Conservation (phyloP, 2,329 filamentous ascomycete genomes). For the Diaporthe helianthi region DNA sequence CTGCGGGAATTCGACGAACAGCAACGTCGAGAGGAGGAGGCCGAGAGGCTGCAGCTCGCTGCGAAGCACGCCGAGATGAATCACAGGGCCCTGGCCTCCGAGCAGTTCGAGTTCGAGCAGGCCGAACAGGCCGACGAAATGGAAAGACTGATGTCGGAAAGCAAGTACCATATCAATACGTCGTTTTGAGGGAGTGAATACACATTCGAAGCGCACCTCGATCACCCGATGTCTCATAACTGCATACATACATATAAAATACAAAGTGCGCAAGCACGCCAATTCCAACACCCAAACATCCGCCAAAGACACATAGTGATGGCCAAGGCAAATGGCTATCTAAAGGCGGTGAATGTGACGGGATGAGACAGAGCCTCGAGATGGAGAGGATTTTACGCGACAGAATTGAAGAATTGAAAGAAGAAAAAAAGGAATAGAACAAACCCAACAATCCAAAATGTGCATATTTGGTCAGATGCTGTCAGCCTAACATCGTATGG, state of each 20-base stretch:
- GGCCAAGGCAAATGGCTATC: not conserved
- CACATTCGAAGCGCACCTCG: not conserved
- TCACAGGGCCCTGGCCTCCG: conserved; percentile 27
- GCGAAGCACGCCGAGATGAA: conserved; percentile 21
- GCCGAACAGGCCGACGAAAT: conserved; percentile 28
- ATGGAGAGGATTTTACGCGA: too few relatives aligned
- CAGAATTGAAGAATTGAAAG: not conserved
- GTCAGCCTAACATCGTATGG: not conserved
- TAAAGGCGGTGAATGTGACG: not conserved
- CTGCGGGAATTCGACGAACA: conserved; percentile 24
- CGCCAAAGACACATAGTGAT: not conserved
- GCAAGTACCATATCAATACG: conserved; percentile 19
- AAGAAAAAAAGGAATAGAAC: too few relatives aligned
- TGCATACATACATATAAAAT: not conserved
- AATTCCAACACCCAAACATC: not conserved
- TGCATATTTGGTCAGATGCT: conserved; percentile 15
- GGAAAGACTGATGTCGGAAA: conserved; percentile 29
- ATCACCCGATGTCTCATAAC: not conserved
- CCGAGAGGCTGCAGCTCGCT: not conserved
- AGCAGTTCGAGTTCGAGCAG: conserved; percentile 1
- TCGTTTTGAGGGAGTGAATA: conserved; percentile 22
- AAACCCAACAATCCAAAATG: too few relatives aligned
- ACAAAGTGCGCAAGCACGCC: conserved; percentile 5
- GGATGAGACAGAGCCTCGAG: not conserved
- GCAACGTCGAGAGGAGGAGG: conserved; percentile 11